Percentiles rank a stretch among this genome's conserved stretches.
Evolutionary conservation across 2,329 filamentous ascomycete genomes (phyloP).

Genomic region (Amphichorda felina): DNA sequence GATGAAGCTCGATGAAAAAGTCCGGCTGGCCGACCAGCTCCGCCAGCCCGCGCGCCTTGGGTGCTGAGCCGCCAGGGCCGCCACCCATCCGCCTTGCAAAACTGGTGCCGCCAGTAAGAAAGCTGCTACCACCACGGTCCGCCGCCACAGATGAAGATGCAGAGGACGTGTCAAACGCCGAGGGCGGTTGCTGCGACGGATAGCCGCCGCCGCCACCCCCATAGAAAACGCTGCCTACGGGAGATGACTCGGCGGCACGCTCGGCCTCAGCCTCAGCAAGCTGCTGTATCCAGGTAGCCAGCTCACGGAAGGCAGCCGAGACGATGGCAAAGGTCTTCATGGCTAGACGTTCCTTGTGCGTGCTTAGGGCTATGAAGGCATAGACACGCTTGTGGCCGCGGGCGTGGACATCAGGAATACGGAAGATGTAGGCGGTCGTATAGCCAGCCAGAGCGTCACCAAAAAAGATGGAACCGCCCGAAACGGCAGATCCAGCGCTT

Average conservation of each 20-base stretch:
- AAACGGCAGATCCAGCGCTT: slow-evolving; percentile 39
- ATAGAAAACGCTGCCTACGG: slow-evolving; percentile 25
- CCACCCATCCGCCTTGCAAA: slow-evolving; percentile 47
- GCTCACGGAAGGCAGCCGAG: slow-evolving; percentile 48
- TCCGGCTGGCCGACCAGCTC: slow-evolving; percentile 56
- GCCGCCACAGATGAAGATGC: slow-evolving; percentile 7
- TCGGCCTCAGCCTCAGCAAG: slow-evolving; percentile 53
- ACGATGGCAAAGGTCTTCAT: slow-evolving; percentile 56
- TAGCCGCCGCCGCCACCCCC: slow-evolving; percentile 16
- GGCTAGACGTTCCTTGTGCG: slow-evolving; percentile 50
- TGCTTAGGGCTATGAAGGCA: slow-evolving; percentile 53
- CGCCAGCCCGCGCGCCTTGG: slow-evolving; percentile 48
- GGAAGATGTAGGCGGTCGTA: slow-evolving; percentile 60
- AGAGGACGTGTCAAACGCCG: slow-evolving; percentile 15
- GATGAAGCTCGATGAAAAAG: slow-evolving; percentile 56
- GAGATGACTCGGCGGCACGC: slow-evolving; percentile 32
- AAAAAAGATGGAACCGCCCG: slow-evolving; percentile 57
- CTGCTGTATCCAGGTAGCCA: slow-evolving; percentile 54
- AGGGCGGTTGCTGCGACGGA: slow-evolving; percentile 13
- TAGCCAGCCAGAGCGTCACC: slow-evolving; percentile 54
- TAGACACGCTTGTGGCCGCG: slow-evolving; percentile 59
- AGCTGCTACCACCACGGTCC: slow-evolving; percentile 38
- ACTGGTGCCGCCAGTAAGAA: slow-evolving; percentile 42
- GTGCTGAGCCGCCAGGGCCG: slow-evolving; percentile 40
- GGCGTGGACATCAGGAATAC: slow-evolving; percentile 55